These are phyloP conservation scores for Cubamyces sp. DNA, from an alignment of 768 basidiomycete genomes.

Conservation along the genomic window DNA sequence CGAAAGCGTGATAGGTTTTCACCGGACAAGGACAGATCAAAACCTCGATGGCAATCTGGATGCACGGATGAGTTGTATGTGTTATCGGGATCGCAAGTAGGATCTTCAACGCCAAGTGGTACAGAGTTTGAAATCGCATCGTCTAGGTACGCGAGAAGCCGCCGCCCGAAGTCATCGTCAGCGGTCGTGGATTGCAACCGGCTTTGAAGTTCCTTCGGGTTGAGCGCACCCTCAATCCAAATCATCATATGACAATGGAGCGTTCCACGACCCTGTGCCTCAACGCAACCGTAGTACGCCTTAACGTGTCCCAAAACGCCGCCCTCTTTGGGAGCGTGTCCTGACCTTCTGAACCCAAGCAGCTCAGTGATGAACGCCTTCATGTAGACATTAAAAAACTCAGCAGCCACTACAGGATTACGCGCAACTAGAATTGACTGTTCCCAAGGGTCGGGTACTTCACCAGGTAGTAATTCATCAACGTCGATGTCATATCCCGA, in stretches of 20 bases:
- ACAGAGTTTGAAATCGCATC: too few relatives aligned
- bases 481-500: conserved; percentile 42
- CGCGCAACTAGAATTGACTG: conserved; percentile 42
- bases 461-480: conserved; percentile 33
- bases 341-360: background rate
- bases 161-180: background rate
- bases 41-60: too few relatives aligned
- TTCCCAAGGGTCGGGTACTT: conserved; percentile 37
- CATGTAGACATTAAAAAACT: conserved; percentile 49
- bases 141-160: background rate
- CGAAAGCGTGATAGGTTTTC: background rate
- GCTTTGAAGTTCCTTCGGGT: background rate
- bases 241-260: conserved; percentile 5
- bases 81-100: too few relatives aligned
- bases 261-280: background rate
- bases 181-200: background rate
- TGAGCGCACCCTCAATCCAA: background rate
- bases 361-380: conserved; percentile 36
- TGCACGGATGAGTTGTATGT: too few relatives aligned
- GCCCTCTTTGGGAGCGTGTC: conserved; percentile 24
- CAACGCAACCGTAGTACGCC: conserved; percentile 41
- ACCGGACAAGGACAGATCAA: too few relatives aligned
- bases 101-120: too few relatives aligned
- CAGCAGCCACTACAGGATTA: conserved; percentile 45
- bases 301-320: conserved; percentile 39